A percentile compares a stretch with the other conserved stretches of the same genome.
phyloP scores from a whole-genome alignment of 306 rosid species.

The Herpetospermum pedunculosum region DNA sequence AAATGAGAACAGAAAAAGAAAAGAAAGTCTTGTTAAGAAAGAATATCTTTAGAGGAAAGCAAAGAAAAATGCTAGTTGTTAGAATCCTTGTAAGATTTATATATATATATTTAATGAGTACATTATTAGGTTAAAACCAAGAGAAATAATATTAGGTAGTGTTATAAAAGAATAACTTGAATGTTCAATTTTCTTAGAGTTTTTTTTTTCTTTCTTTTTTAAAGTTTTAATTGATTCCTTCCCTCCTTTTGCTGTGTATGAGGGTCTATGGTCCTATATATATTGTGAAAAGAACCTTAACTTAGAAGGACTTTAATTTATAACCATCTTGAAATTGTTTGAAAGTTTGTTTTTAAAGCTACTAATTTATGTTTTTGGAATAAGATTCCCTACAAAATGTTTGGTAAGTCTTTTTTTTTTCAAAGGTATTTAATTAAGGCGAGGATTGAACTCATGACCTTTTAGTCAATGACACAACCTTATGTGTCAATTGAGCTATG shows the following conservation, averaged over 20 bases:
- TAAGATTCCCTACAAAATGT: not conserved
- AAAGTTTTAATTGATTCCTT: constrained; percentile 36
- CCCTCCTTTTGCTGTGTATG: constrained; percentile 11
- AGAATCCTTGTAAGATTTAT: constrained; percentile 18
- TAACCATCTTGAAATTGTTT: no score
- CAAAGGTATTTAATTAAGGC: no score
- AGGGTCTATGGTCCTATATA: not conserved
- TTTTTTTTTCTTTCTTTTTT: not conserved
- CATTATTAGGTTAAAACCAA: not conserved
- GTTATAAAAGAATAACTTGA: constrained; percentile 23
- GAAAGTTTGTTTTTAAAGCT: not conserved
- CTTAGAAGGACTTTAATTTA: not conserved
- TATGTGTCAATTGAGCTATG: no score
- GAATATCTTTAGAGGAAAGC: constrained; percentile 67
- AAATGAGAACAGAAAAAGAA: constrained; percentile 2
- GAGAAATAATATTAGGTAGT: not conserved
- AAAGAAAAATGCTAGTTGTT: constrained; percentile 29
- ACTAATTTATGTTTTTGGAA: not conserved
- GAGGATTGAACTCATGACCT: no score
- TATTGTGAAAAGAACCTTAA: not conserved
- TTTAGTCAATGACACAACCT: no score
- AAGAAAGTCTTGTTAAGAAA: constrained; percentile 20
- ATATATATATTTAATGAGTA: not conserved
- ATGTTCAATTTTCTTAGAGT: constrained; percentile 21
- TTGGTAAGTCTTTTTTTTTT: not conserved